Evolutionary conservation across 169 alveolate genomes (phyloP), one percentile per base, ranked within the genome.

Genomic region (Plasmodium sp.): DNA sequence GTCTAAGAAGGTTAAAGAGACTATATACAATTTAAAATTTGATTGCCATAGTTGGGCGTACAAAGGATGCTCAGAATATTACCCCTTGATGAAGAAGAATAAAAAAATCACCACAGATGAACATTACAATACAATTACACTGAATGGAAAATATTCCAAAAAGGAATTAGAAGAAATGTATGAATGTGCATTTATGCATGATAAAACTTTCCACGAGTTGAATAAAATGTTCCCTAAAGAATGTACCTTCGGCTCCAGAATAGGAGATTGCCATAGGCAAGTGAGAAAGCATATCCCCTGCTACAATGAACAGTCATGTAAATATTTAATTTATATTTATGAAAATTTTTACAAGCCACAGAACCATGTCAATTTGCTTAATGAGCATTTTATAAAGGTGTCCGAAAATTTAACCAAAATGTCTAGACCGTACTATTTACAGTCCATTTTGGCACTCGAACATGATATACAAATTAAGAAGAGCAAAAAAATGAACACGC

Each of bases 311-410:
- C 36, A 54, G 2, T 48, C 95, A 77, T 95, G 97, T 84, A 79
- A 12, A 18, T 81, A 93, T 39, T 86, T 86, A 51, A 2, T 31
- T 18, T 95, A 93, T 84, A 84, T 95, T 27, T 79, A 86, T 71
- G 83, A 95, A 77, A 71, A 92, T 33, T 95, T 95, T 85, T 83
- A 77, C 74, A 92, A 95, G 39, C 97, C 97, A 22, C 92, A 39
- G 41, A 92, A 95, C 83, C 85, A 93, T 82, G 88, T 48, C 56
- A 86, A 91, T 73, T 93, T 92, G 33, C 75, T 95, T 3, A 74
- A 92, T 75, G 93, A 95, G 31, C 97, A 95, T 92, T 95, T 95
- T 91, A 95, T 95, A 77, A 95, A 93, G 73, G 96, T 95, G 7
- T 79, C 95, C 31, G 97, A 95, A 92, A 84, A 93, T 62, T 41